Evolutionary conservation across 2,329 filamentous ascomycete genomes (phyloP).

Genomic region (Epichloe brachyelytri): DNA sequence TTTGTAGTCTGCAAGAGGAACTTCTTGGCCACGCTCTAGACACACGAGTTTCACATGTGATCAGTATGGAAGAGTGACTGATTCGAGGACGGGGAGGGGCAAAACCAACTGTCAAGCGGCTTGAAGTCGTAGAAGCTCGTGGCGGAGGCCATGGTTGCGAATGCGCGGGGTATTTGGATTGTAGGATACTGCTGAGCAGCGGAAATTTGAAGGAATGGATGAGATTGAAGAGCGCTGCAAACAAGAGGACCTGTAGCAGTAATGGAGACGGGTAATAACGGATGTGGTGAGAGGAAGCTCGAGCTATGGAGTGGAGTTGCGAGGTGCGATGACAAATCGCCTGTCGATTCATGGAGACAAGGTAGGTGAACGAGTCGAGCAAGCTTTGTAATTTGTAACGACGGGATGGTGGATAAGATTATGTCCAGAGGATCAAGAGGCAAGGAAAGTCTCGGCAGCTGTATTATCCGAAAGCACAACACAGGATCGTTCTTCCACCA

Average conservation of each 20-base stretch:
- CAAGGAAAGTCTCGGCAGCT: not conserved
- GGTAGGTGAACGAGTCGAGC: not conserved
- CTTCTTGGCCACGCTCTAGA: slow-evolving; percentile 48
- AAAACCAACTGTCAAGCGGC: slow-evolving; percentile 55
- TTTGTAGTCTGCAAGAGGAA: slow-evolving; percentile 57
- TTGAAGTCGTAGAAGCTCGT: slow-evolving; percentile 68
- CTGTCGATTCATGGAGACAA: slow-evolving; percentile 1
- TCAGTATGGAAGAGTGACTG: slow-evolving; percentile 7
- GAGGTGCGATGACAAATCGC: slow-evolving; percentile 6
- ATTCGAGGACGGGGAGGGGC: not conserved
- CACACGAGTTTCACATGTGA: not conserved
- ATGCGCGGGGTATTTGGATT: slow-evolving; percentile 2
- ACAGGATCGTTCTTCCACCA: not conserved
- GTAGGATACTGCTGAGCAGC: not conserved
- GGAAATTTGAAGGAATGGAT: not conserved
- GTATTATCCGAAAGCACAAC: not conserved
- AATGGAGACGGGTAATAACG: not conserved
- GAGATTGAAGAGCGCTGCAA: not conserved
- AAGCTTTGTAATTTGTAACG: not conserved
- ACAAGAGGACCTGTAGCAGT: not conserved
- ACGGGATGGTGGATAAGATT: not conserved
- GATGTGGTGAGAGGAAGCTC: slow-evolving; percentile 5
- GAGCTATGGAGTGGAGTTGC: slow-evolving; percentile 3
- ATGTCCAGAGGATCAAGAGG: no score
- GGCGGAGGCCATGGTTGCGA: slow-evolving; percentile 26